Evolutionary conservation across 768 basidiomycete genomes (phyloP), one percentile per base, ranked within the genome.

Genomic region (Grammothele lineata): DNA sequence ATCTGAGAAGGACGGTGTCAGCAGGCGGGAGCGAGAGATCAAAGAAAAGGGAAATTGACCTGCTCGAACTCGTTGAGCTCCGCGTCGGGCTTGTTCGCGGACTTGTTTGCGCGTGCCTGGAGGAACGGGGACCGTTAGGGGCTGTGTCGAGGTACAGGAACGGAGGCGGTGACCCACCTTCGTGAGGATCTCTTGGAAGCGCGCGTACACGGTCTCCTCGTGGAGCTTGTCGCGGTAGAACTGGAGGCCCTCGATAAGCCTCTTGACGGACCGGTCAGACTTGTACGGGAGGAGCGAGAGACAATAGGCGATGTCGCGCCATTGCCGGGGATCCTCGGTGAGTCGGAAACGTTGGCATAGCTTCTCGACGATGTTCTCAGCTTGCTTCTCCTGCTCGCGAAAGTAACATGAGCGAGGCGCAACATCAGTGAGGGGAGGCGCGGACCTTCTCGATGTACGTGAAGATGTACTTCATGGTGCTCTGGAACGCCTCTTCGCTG

Each of bases 271-370:
- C 25, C 88, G 80, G 56, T 99, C 96, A 1, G 92, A 94, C 63
- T 97, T 97, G 87, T 90, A 99, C 0, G 93, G 95, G 14, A 98
- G 75, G 2, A 97, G 68, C 0, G 95, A 93, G 3, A 99, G 71
- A 62, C 95, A 99, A 68, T 85, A 98, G 1, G 94, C 91, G 48
- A 99, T 92, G 60, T 99, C 95, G 19, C 92, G 81, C 96, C 96
- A 99, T 62, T 98, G 96, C 5, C 95, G 79, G 14, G 90, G 79
- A 24, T 94, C 92, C 34, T 88, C 86, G 0, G 87, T 82, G 3
- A 91, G 72, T 19, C 87, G 78, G 83, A 98, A 97, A 7, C 95
- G 82, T 59, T 96, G 92, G 59, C 96, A 99, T 2, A 99, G 81
- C 63, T 97, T 99, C 59, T 99, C 95, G 44, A 98, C 90, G 52